phyloP scores from a whole-genome alignment of 768 basidiomycete species.

The Botryobasidium botryosum region DNA sequence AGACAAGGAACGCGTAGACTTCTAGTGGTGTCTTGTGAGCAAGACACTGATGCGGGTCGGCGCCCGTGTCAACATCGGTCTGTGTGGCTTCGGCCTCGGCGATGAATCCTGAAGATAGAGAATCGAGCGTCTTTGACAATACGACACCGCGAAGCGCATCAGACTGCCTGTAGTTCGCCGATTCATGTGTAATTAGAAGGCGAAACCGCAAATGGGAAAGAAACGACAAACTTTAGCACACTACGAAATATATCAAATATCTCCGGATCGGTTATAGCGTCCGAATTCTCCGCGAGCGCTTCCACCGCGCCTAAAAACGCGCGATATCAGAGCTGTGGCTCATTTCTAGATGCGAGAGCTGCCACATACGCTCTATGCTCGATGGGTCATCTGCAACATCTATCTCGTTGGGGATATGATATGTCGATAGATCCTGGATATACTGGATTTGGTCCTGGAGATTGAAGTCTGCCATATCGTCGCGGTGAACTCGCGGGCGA shows the following conservation, averaged over 20 bases:
- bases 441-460: slow-evolving; percentile 17
- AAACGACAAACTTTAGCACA: slow-evolving; percentile 42
- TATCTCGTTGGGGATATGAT: slow-evolving; percentile 16
- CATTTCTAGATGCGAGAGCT: background rate
- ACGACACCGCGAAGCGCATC: slow-evolving; percentile 41
- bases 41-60: slow-evolving; percentile 36
- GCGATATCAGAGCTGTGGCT: too few species aligned
- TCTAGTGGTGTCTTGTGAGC: slow-evolving; percentile 64
- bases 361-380: slow-evolving; percentile 13
- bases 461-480: slow-evolving; percentile 15
- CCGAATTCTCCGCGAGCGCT: slow-evolving; percentile 57
- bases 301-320: slow-evolving; percentile 62
- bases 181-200: background rate
- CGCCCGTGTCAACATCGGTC: slow-evolving; percentile 46
- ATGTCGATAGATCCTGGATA: slow-evolving; percentile 9
- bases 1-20: slow-evolving; percentile 80
- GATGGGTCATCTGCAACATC: slow-evolving; percentile 16
- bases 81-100: slow-evolving; percentile 55
- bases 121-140: slow-evolving; percentile 80
- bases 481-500: background rate
- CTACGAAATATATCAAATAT: slow-evolving; percentile 73
- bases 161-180: slow-evolving; percentile 24
- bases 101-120: slow-evolving; percentile 42
- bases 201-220: background rate
- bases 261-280: slow-evolving; percentile 45